Evolutionary conservation across 1,284 basidiomycete species (phyloP).

Genomic region (Trametes polyzona): DNA sequence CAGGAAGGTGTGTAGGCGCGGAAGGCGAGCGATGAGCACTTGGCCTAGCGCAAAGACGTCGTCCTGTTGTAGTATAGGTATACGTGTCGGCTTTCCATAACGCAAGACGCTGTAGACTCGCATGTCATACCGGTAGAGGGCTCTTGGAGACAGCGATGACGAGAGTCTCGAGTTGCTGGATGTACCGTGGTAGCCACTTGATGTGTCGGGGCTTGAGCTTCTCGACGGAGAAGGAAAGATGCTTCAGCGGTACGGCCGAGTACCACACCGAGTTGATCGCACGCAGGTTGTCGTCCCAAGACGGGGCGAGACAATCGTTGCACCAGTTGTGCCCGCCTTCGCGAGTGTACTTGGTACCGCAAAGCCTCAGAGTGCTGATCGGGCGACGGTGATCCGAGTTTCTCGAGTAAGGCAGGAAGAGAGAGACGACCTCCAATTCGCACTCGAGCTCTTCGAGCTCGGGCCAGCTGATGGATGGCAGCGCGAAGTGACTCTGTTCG

Average conservation of each 20-base stretch:
- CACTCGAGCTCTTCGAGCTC: constrained; percentile 3
- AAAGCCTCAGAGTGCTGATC: constrained; percentile 1
- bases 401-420: neutral
- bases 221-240: neutral
- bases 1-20: constrained; percentile 7
- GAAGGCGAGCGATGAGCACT: neutral
- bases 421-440: neutral
- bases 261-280: neutral
- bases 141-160: neutral
- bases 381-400: neutral
- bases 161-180: neutral
- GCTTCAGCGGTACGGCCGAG: constrained; percentile 2
- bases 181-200: neutral
- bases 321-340: neutral
- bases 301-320: neutral
- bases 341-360: neutral
- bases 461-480: neutral
- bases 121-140: neutral
- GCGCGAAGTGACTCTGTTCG: neutral
- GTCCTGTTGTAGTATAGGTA: neutral
- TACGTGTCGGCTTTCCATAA: neutral
- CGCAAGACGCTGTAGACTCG: neutral
- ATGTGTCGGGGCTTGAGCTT: neutral
- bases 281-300: neutral
- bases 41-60: neutral